Base-by-base conservation (phyloP, 345 rosid species). In the Salix udensis region DNA sequence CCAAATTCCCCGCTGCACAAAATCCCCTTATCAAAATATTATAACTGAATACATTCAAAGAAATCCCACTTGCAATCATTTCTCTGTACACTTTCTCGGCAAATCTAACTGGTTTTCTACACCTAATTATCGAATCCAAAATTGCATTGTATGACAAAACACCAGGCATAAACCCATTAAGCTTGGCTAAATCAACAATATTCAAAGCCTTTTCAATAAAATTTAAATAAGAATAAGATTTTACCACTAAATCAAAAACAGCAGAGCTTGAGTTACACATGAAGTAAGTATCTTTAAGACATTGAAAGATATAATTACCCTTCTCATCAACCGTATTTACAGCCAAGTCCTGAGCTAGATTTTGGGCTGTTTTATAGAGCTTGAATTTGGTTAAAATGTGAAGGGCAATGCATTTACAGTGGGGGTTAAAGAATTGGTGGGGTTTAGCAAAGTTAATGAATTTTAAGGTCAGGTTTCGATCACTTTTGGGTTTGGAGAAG, bases 141-240 rank as follows among this genome's bases (percentile, higher is more conserved):
- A 94, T 81, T 12, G 98, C 91, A 81, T 94, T 94, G 74, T 94
- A 94, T 2, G 97, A 88, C 72, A 94, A 84, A 52, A 91, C 89
- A n/a, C 98, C 98, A 37, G 97, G 98, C 97, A 94, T 91, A 36
- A 91, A 91, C 53, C 97, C 98, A 79, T 88, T 82, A 28, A 67
- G 40, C 71, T 89, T 88, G 23, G 96, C 96, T 31, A 87, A 80
- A 83, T 75, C 80, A 21, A 94, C 82, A 40, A 94, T 77, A 39
- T 83, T 83, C 70, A 86, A 36, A 76, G 94, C 96, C 83, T 92
- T 87, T 73, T 88, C 92, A 26, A 88, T 81, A 74, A 92, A 76
- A 68, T 83, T 81, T 78, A 94, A 46, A 60, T 83, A 83, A 36
- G 96, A 88, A 79, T 89, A 94, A 74, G 94, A 86, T 72, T 94